Conservation (phyloP, 768 basidiomycete species). For the Mycena albidolilacea region DNA sequence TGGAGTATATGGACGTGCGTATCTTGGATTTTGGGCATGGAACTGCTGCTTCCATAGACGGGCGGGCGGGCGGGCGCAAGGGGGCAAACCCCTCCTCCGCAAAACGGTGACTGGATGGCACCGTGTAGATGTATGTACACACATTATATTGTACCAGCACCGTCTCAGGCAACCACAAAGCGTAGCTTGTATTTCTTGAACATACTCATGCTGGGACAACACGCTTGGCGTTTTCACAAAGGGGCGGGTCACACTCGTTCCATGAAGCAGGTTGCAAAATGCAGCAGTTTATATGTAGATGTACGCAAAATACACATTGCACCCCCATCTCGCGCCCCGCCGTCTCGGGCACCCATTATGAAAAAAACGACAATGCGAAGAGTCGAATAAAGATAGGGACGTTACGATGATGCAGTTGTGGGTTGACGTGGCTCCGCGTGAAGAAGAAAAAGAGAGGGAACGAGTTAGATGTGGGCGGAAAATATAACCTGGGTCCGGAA, state of each 20-base stretch:
- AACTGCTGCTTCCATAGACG: too few relatives aligned
- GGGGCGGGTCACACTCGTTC: too few relatives aligned
- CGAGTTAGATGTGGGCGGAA: slow-evolving; percentile 35
- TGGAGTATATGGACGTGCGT: too few relatives aligned
- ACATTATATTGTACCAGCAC: too few relatives aligned
- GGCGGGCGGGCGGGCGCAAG: background rate
- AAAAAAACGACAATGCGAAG: slow-evolving; percentile 19
- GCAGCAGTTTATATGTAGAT: background rate
- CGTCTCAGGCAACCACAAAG: too few relatives aligned
- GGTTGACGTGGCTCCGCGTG: slow-evolving; percentile 28
- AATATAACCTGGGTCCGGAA: slow-evolving; percentile 36
- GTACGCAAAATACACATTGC: slow-evolving; percentile 24
- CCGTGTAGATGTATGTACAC: too few relatives aligned
- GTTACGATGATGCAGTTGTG: slow-evolving; percentile 27
- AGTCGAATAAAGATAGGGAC: slow-evolving; percentile 35
- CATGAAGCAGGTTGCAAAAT: too few relatives aligned
- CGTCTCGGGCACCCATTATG: slow-evolving; percentile 17
- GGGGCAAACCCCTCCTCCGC: background rate
- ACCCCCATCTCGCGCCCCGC: slow-evolving; percentile 11
- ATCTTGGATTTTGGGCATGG: too few relatives aligned
- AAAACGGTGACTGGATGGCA: too few relatives aligned
- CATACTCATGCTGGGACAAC: too few relatives aligned
- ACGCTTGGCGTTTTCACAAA: too few relatives aligned
- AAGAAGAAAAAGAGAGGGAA: slow-evolving; percentile 16
- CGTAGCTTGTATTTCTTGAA: too few relatives aligned